These are phyloP conservation scores for Kluyveromyces sp. DNA, from an alignment of 1,139 yeast genomes.

Conservation along the genomic window DNA sequence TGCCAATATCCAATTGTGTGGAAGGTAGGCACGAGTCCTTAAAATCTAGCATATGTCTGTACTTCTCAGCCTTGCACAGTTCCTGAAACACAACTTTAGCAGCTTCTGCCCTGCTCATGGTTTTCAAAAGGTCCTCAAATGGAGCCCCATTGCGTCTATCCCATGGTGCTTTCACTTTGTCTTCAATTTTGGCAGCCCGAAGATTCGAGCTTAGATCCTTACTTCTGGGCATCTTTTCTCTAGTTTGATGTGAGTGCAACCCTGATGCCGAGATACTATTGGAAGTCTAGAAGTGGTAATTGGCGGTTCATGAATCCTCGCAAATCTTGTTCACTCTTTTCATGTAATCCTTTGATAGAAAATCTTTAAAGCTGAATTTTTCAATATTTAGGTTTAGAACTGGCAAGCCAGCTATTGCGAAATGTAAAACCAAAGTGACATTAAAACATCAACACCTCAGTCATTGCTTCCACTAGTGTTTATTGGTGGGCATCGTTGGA, in stretches of 20 bases:
- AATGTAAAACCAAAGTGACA: background rate
- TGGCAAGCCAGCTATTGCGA: background rate
- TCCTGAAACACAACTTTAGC: background rate
- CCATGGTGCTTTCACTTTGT: background rate
- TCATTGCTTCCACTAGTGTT: too few relatives aligned
- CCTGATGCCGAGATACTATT: too few relatives aligned
- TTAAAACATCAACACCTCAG: too few relatives aligned
- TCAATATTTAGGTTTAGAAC: background rate
- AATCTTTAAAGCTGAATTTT: background rate
- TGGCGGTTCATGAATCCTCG: too few relatives aligned
- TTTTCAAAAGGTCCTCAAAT: background rate
- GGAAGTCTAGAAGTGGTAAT: too few relatives aligned
- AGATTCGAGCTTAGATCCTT: background rate
- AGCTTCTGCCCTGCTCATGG: background rate
- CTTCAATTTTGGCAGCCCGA: background rate
- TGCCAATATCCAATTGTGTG: conserved; percentile 26
- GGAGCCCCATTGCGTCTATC: background rate
- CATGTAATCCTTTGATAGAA: background rate
- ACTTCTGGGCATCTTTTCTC: background rate
- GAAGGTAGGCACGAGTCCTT: background rate
- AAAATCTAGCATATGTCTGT: background rate
- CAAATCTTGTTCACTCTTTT: too few relatives aligned
- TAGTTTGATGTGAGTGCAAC: too few relatives aligned
- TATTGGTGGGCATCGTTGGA: too few relatives aligned
- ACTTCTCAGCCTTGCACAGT: background rate